These are phyloP conservation scores for Coniferiporia weirii DNA, from an alignment of 1,284 basidiomycete genomes.

Conservation along the genomic window DNA sequence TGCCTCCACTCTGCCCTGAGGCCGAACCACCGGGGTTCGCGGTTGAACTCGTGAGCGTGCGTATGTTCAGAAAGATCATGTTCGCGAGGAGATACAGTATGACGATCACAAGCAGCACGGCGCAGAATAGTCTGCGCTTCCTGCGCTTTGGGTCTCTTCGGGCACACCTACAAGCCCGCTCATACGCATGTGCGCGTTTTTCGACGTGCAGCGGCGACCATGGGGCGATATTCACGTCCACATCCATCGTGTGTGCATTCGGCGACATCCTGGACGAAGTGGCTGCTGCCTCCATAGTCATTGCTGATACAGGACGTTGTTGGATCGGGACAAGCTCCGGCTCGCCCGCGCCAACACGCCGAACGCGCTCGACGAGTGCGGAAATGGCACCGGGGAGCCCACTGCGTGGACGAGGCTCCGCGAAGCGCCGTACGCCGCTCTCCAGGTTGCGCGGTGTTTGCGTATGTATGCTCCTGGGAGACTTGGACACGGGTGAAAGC, in stretches of 20 bases:
- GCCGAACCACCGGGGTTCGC: conserved; percentile 20
- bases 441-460: not conserved
- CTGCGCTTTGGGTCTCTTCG: conserved; percentile 23
- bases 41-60: conserved; percentile 25
- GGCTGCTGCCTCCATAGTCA: not conserved
- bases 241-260: not conserved
- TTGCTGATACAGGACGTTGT: not conserved
- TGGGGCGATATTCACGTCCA: not conserved
- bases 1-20: not conserved
- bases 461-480: not conserved
- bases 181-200: not conserved
- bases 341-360: not conserved
- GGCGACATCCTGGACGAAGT: not conserved
- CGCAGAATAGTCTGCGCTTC: conserved; percentile 29
- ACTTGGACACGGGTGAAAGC: no score
- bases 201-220: not conserved
- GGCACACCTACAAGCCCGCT: conserved; percentile 24
- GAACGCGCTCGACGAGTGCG: not conserved
- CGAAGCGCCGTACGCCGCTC: not conserved
- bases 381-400: not conserved
- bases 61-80: conserved; percentile 35
- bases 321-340: not conserved
- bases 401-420: not conserved
- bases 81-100: conserved; percentile 42
- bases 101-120: conserved; percentile 33